Base-by-base conservation (phyloP, 2,329 filamentous ascomycete species). In the Hawksworthiomyces lignivorus region DNA sequence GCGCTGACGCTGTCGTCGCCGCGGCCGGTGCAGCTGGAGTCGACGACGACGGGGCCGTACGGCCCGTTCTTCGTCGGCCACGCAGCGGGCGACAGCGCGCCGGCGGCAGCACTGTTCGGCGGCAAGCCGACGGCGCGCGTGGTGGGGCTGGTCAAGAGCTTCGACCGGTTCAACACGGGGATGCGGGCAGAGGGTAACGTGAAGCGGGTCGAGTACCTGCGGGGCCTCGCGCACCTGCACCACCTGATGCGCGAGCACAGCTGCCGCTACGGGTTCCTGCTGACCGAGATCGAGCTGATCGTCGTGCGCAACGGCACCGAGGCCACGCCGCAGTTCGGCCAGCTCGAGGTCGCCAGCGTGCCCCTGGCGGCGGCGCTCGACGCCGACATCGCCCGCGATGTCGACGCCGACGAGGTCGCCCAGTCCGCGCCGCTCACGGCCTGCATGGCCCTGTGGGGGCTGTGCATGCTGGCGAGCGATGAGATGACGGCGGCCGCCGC, bases 271-370 rank as follows among this genome's bases (percentile, higher is more conserved):
- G 90, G 90, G 41, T 97, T 95, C 70, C 90, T 97, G 62, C 80
- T 96, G 57, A 96, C 87, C 1, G 90, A 96, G 65, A 95, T 95
- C 54, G 90, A 97, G 65, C 80, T 96, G 8, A 82, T 96, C 29
- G 80, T 92, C 53, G 87, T 95, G 1, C 86, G 89, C 54, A 86
- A 84, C 51, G 88, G 89, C 39, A 76, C 59, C 52, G 82, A 73
- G 55, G 65, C 72, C 30, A 79, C 80, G 1, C 89, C 89, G 0
- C 80, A 87, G 59, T 96, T 95, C 56, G 89, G 90, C n/a, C 87
- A 82, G 61, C 69, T 96, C 5, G 89, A 97, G 61, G 73, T 94
- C 21, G 67, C 70, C 15, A 73, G 69, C 32, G 71, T 82, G 17
- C 76, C 75, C 53, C 71, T 82, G 29, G 71, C 70, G n/a, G 56